Conservation (phyloP, 192 early-diverging fungal species). For the Entomortierella beljakovae region DNA sequence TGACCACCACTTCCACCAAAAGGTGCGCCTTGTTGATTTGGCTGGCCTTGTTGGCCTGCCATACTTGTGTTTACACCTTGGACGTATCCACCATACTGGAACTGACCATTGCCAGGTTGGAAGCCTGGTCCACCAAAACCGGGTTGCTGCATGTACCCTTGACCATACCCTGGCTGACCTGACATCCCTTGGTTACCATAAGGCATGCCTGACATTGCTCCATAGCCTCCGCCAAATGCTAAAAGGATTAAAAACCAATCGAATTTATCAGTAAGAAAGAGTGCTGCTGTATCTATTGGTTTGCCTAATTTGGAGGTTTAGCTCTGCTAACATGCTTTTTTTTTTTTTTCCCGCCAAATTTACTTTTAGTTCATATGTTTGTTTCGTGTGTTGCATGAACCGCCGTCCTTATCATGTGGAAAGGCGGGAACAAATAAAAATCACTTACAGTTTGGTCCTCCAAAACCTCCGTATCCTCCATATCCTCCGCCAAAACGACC, state of each 20-base stretch:
- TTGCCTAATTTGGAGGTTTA: conserved; percentile 6
- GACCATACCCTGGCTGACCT: conserved; percentile 19
- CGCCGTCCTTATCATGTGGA: neutral
- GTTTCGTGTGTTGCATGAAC: neutral
- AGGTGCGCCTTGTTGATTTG: conserved; percentile 7
- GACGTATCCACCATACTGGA: conserved; percentile 19
- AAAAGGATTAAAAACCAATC: neutral
- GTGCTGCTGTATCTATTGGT: too few species aligned
- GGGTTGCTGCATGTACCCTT: conserved; percentile 23
- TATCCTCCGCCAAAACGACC: conserved; percentile 50
- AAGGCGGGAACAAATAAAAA: neutral
- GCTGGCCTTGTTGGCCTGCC: neutral
- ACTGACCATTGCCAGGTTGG: conserved; percentile 20
- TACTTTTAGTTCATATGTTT: neutral
- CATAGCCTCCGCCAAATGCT: conserved; percentile 43
- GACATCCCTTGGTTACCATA: conserved; percentile 22
- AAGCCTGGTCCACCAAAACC: conserved; percentile 18
- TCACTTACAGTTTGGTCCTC: conserved; percentile 45
- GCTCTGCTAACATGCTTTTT: neutral
- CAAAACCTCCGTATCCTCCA: conserved; percentile 44
- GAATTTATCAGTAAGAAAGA: neutral
- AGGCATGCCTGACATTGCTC: conserved; percentile 17
- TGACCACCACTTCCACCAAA: conserved; percentile 17
- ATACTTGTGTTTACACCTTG: conserved; percentile 12
- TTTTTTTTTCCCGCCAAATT: conserved; percentile 40